phyloP scores from a whole-genome alignment of 768 basidiomycete genomes.

The Tulasnella sp. region DNA sequence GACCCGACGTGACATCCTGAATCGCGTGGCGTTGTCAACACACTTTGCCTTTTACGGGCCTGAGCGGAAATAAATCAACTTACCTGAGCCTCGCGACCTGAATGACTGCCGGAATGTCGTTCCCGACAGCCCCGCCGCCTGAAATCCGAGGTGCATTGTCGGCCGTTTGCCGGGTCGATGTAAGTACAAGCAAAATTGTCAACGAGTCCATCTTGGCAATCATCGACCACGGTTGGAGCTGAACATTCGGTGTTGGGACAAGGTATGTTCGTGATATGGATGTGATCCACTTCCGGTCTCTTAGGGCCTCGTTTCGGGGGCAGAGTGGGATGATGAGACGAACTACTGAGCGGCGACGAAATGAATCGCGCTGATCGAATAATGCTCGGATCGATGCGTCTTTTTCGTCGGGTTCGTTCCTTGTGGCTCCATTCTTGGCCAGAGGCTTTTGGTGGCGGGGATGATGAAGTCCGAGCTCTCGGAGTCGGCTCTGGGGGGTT shows the following conservation, averaged over 20 bases:
- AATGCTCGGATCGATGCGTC: not conserved
- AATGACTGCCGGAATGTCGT: constrained; percentile 22
- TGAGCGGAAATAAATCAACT: not conserved
- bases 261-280: constrained; percentile 20
- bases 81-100: constrained; percentile 23
- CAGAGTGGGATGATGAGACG: not conserved
- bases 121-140: constrained; percentile 26
- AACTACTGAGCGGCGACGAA: not conserved
- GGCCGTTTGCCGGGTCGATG: constrained; percentile 15
- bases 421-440: not conserved
- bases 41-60: not conserved
- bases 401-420: not conserved
- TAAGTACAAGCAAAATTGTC: constrained; percentile 12
- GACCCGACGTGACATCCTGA: constrained; percentile 9
- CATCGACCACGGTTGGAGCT: constrained; percentile 7
- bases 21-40: not conserved
- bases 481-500: not conserved
- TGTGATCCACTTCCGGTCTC: not conserved
- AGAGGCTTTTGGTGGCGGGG: not conserved
- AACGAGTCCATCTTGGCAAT: not conserved
- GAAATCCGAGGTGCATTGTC: constrained; percentile 18
- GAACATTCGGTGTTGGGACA: constrained; percentile 18
- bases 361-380: not conserved
- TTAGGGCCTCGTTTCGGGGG: not conserved
- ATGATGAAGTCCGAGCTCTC: not conserved